phyloP scores from a whole-genome alignment of 208 protist genomes.

The Trypanosoma scelopori region DNA sequence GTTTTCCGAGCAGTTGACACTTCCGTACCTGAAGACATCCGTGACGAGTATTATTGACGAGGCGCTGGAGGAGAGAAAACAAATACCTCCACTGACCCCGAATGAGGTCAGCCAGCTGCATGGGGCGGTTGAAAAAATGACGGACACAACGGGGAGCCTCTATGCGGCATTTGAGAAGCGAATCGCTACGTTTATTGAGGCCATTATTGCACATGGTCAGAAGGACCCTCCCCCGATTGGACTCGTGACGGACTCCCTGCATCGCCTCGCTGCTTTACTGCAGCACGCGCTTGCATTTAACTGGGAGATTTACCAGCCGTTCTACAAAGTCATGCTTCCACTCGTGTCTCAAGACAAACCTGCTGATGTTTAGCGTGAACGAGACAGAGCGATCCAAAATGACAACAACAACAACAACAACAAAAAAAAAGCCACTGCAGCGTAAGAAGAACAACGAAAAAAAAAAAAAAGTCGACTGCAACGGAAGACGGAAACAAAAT shows the following conservation, averaged over 20 bases:
- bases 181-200: constrained; percentile 40
- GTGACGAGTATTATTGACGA: constrained; percentile 46
- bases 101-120: constrained; percentile 44
- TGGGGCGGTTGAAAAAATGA: constrained; percentile 79
- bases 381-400: too few species aligned
- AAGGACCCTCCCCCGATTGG: constrained; percentile 47
- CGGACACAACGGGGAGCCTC: constrained; percentile 61
- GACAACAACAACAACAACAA: not conserved
- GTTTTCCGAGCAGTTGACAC: constrained; percentile 52
- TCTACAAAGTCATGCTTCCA: constrained; percentile 50
- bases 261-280: constrained; percentile 36
- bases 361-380: constrained; percentile 1
- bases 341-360: constrained; percentile 4
- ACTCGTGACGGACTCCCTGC: constrained; percentile 57
- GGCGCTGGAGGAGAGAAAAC: constrained; percentile 27
- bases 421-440: not conserved
- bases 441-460: constrained; percentile 9
- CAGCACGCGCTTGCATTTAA: constrained; percentile 55
- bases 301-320: constrained; percentile 74
- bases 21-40: constrained; percentile 60
- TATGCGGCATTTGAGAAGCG: constrained; percentile 76
- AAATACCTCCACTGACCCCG: constrained; percentile 34
- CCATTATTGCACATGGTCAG: constrained; percentile 31
- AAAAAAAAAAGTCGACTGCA: too few species aligned
- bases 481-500: too few species aligned